Conservation (phyloP, 2,329 filamentous ascomycete species). For the Neurospora sp. region DNA sequence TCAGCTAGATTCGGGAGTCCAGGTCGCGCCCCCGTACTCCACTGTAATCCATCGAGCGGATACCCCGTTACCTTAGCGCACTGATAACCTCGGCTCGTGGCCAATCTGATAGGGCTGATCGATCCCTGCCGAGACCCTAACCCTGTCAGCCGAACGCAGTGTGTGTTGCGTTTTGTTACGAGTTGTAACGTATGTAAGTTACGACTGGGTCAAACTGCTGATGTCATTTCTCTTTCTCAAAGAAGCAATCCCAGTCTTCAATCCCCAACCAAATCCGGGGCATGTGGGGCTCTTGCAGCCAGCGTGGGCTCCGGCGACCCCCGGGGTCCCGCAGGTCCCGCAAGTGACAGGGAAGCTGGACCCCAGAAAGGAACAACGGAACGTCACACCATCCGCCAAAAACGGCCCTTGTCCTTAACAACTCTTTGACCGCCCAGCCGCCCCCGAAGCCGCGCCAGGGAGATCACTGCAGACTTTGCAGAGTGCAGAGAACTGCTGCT, state of each 20-base stretch:
- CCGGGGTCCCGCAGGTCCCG: not conserved
- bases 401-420: not conserved
- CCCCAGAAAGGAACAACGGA: not conserved
- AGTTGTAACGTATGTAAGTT: not conserved
- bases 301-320: not conserved
- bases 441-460: not conserved
- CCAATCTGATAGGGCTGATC: not conserved
- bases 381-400: not conserved
- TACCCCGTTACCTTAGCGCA: not conserved
- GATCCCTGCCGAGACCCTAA: not conserved
- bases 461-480: not conserved
- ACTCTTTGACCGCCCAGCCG: not conserved
- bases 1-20: not conserved
- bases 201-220: not conserved
- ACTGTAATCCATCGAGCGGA: not conserved
- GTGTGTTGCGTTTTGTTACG: not conserved
- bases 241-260: not conserved
- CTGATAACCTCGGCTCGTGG: not conserved
- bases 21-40: not conserved
- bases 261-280: not conserved
- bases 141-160: not conserved
- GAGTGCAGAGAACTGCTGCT: not conserved
- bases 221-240: not conserved
- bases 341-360: not conserved
- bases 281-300: not conserved